Base-by-base conservation (phyloP, 768 basidiomycete species). In the Amanita exitialis region DNA sequence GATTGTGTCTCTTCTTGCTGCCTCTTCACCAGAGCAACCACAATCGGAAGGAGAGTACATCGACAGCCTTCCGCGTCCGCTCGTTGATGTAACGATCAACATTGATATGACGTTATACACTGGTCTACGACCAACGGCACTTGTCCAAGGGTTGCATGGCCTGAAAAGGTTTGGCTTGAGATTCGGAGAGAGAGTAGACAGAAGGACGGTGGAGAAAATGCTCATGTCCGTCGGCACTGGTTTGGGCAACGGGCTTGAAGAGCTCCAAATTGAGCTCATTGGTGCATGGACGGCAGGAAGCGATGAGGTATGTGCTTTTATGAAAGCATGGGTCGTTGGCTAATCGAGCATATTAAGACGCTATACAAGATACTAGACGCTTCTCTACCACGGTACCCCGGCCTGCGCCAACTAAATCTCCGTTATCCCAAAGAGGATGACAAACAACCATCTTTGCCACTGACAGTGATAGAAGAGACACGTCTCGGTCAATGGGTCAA, bases 81-180 rank as follows among this genome's bases (percentile, higher is more conserved):
- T 76, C 6, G 57, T 49, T 21, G 56, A 61, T 6, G 68, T 73
- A 10, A 61, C 60, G 1, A 51, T 76, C 20, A 71, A 66, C 43
- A 69, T 77, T 47, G 70, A 66, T 56, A 67, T 64, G 3, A 76
- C 74, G 3, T 64, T 77, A 2, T 74, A 74, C 53, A 65, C 63
- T 13, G 75, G 75, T 0, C 64, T 77, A 21, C 64, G 75, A 20
- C 76, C 76, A 0, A 66, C 66, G 5, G 61, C 71, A 5, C 58
- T 76, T 5, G 67, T 76, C 61, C 54, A 54, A 8, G 47, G 63
- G 6, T 55, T 75, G 13, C 62, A 58, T 13, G 72, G 68, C 6
- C 59, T 71, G 45, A 50, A 54, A 13, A 55, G 56, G 6, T 61
- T 76, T 2, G 54, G 59, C 2, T 51, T 77, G 3, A 56, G 60